Base-by-base conservation (phyloP, 2,329 filamentous ascomycete genomes). In the Neurospora crassa region DNA sequence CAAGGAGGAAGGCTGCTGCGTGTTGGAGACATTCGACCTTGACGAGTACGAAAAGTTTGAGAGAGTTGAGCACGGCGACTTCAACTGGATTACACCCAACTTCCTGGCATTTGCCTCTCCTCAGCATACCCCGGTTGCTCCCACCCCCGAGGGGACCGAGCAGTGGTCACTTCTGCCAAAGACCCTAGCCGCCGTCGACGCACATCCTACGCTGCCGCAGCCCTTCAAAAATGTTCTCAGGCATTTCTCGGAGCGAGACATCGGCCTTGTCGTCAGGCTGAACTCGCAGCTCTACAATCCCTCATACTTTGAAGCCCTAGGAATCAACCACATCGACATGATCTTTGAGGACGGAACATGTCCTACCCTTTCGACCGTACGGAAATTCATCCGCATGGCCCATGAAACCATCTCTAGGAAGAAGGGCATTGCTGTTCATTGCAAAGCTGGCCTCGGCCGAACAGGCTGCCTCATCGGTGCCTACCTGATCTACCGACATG, bases 271-370 rank as follows among this genome's bases (percentile, higher is more conserved):
- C 3, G 96, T 99, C 59, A 91, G 96, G 59, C 85, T 99, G 74
- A 99, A 99, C 84, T 98, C 94, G 0, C 92, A 94, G 75, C 88
- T 99, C 8, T 99, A 99, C 85, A 97, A 93, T 0, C 92, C 96
- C 0, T 94, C 94, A n/a, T 97, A 95, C 84, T 99, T 99, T 81
- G 96, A 95, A 74, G 93, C 94, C 3, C 86, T 99, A 69, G 95
- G 95, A 40, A 98, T 99, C 78, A 91, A 94, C 77, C 96, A 99
- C 79, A 86, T 98, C 53, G 96, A 99, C 83, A 99, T 99, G 96
- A 98, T 99, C 78, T 99, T 99, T 79, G 96, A 98, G 78, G 96
- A 99, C 77, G 96, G 96, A 74, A 99, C 96, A 4, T 99, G 96
- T 80, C 96, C 96, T 29, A 90, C 93, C 1, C 84, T 99, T 69